Conservation (phyloP, 345 rosid genomes). For the Brassica juncea region DNA sequence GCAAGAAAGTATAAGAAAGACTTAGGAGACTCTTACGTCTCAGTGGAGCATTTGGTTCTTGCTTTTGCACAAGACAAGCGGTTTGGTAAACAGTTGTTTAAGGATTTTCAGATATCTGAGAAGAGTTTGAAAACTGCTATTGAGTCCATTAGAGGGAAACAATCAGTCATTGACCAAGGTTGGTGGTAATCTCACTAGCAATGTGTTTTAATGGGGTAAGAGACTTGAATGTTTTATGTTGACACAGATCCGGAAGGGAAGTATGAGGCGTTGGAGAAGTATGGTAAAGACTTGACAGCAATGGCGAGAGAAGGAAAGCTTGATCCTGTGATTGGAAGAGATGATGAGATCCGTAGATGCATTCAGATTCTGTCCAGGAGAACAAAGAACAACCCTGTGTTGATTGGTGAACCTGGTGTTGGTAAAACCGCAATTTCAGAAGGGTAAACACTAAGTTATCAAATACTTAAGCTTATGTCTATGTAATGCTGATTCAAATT, state of each 20-base stretch:
- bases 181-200: not conserved
- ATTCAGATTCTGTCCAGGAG: conserved; percentile 98
- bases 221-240: conserved; percentile 7
- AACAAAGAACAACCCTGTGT: conserved; percentile 97
- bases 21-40: conserved; percentile 83
- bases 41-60: conserved; percentile 98
- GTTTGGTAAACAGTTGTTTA: conserved; percentile 87
- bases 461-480: not conserved
- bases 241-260: conserved; percentile 97
- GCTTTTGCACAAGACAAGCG: conserved; percentile 75
- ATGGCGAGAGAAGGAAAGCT: conserved; percentile 98
- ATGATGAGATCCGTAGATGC: conserved; percentile 98
- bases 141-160: conserved; percentile 92
- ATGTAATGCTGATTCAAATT: conserved; percentile 2
- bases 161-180: conserved; percentile 99
- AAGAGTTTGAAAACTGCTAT: conserved; percentile 72
- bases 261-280: conserved; percentile 93
- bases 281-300: conserved; percentile 96
- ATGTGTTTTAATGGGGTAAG: not conserved
- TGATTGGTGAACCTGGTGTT: conserved; percentile 98
- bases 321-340: conserved; percentile 98
- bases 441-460: conserved; percentile 47
- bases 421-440: conserved; percentile 99
- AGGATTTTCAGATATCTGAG: conserved; percentile 73
- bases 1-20: conserved; percentile 91